phyloP scores from a whole-genome alignment of 2,329 filamentous ascomycete genomes.

The Amauroascus niger region DNA sequence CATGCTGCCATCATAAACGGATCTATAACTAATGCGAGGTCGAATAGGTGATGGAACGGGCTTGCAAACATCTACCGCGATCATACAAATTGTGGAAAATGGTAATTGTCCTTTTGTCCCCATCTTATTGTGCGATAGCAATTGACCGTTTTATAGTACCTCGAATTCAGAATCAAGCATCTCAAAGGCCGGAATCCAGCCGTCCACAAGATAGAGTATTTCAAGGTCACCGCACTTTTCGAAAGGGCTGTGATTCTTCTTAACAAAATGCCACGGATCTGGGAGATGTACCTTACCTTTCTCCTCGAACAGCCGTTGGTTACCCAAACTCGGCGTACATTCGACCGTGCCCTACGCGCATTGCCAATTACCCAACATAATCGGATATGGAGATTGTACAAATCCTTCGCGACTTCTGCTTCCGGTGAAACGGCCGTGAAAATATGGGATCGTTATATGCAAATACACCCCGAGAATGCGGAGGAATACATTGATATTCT shows the following conservation, averaged over 20 bases:
- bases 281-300: constrained; percentile 94
- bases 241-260: constrained; percentile 84
- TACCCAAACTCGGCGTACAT: constrained; percentile 73
- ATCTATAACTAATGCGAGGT: constrained; percentile 1
- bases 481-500: constrained; percentile 93
- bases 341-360: constrained; percentile 84
- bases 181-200: constrained; percentile 74
- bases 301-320: constrained; percentile 85
- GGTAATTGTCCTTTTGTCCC: constrained; percentile 37
- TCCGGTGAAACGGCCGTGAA: constrained; percentile 83
- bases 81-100: constrained; percentile 99
- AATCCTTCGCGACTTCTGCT: constrained; percentile 81
- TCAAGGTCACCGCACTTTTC: constrained; percentile 90
- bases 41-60: constrained; percentile 65
- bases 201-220: constrained; percentile 66
- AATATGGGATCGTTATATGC: constrained; percentile 93
- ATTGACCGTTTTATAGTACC: constrained; percentile 50
- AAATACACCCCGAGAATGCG: constrained; percentile 87
- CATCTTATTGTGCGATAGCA: not conserved
- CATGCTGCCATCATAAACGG: not conserved
- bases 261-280: constrained; percentile 98
- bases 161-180: constrained; percentile 73
- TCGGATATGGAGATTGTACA: constrained; percentile 86
- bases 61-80: constrained; percentile 77
- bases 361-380: constrained; percentile 92